Evolutionary conservation across 169 alveolate genomes (phyloP), one percentile per base, ranked within the genome.

Genomic region (Cryptosporidium meleagridis): DNA sequence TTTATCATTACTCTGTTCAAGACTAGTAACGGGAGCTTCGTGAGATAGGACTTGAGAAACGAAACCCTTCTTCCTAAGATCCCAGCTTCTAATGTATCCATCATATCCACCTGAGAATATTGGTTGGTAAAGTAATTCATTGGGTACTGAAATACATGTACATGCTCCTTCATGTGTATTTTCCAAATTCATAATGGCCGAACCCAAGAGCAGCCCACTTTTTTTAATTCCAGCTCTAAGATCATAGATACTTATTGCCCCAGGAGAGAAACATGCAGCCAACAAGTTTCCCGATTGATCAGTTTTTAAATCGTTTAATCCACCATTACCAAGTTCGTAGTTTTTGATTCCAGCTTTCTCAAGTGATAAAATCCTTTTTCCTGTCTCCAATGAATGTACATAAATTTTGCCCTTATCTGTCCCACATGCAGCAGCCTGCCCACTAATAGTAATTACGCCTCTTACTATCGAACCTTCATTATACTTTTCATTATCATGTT

Each of bases 61-160:
- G 7, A 14, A 80, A 5, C 48, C 89, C n/a, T 37, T 51, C 23
- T 51, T 80, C 48, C 89, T 59, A 35, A 65, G 33, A 80, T 80
- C 89, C 89, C 89, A 80, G 29, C 73, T 65, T 21, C 67, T 35
- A 35, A 80, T 80, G 23, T 62, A 62, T 10, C 89, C 89, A 80
- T 80, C 89, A 5, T 80, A 80, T 62, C 89, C 89, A n/a, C 89
- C 89, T 9, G 75, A 35, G 39, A 44, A 44, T 23, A 80, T 26
- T 45, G 33, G 52, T 12, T 80, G 61, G 29, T 14, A 62, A 39
- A 37, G 39, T 61, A 62, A 62, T 26, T 59, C 29, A 16, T 65
- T 44, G 0, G 89, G 75, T 62, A 80, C 31, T 41, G 89, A 41
- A 35, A 67, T 10, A 41, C 80, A 29, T n/a, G 75, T 80, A 45